Percentiles rank a stretch among this genome's conserved stretches.
phyloP scores from a whole-genome alignment of 805 yeast species.

The Cephaloascus fragrans region DNA sequence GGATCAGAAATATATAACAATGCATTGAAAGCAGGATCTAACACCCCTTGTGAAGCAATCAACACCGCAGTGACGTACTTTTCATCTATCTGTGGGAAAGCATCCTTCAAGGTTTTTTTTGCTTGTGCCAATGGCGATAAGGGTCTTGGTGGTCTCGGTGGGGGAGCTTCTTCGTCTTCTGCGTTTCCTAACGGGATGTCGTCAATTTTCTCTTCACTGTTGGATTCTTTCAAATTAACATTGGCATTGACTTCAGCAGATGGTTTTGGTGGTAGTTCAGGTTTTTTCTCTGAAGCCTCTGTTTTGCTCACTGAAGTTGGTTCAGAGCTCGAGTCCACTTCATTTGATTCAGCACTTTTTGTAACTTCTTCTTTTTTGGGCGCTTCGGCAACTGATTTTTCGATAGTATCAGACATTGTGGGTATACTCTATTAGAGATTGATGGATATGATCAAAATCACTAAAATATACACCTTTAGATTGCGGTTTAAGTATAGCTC shows the following conservation, averaged over 20 bases:
- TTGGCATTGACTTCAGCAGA: too few relatives aligned
- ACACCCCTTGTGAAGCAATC: conserved; percentile 73
- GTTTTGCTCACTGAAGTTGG: background rate
- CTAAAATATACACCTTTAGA: background rate
- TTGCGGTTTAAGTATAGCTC: background rate
- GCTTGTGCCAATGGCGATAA: conserved; percentile 47
- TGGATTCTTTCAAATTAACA: background rate
- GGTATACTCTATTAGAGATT: too few relatives aligned
- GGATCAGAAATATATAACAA: conserved; percentile 75
- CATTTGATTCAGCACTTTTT: background rate
- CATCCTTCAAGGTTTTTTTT: conserved; percentile 59
- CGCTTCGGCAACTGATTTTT: background rate
- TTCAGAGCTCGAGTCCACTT: background rate
- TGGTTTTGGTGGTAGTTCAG: too few relatives aligned
- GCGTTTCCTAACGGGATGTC: conserved; percentile 1
- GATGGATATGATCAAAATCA: too few relatives aligned
- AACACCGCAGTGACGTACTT: conserved; percentile 66
- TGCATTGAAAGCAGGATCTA: conserved; percentile 87
- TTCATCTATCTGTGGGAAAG: conserved; percentile 74
- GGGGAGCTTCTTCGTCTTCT: conserved; percentile 12
- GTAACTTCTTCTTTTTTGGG: background rate
- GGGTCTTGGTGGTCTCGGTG: conserved; percentile 45
- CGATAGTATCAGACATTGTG: background rate
- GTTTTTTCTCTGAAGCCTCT: background rate
- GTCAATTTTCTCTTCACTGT: background rate